Base-by-base conservation (phyloP, 495 filamentous ascomycete genomes). In the Cladorrhinum samala region DNA sequence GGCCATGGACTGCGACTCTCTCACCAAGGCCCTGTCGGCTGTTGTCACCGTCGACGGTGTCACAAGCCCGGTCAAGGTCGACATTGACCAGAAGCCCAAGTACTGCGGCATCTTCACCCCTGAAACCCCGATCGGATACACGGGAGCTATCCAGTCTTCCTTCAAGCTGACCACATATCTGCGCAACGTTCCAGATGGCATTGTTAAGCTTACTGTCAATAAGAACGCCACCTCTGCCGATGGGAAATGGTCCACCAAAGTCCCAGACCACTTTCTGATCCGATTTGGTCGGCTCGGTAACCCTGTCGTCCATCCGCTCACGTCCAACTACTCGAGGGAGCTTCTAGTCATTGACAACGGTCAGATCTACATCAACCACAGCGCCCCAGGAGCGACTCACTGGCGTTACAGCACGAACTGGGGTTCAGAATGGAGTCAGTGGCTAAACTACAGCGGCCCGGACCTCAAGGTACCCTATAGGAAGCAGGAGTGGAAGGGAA, bases 321-420 rank as follows among this genome's bases (percentile, higher is more conserved):
- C 68, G 3, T 79, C 81, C 38, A 86, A 85, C 52, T 87, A 87
- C 62, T 79, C 81, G 1, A 66, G 60, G 9, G 67, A 58, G 2
- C 67, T 86, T 2, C 64, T 86, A 1, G 62, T 72, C 21, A 48
- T 71, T 38, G 55, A 59, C 1, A 53, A 67, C 1, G 67, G 60
- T 4, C 50, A 0, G 0, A 23, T 83, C 8, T 79, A 69, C 30
- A 63, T 87, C 30, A 66, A 73, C 45, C 85, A 87, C 58, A 75
- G 72, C 42, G 85, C 85, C 2, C 61, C 81, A 1, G 85, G 85
- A 3, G 85, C 85, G 3, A 77, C 83, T 43, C 75, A 74, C 55
- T 88, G 77, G 64, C 79, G 83, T 0, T 86, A 85, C 60, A 83
- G 77, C 20, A 76, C 77, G 4, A 79, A 84, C 54, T 88, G 76